These are phyloP conservation scores for Candida ipomoeae DNA, from an alignment of 805 yeast species.

Conservation along the genomic window DNA sequence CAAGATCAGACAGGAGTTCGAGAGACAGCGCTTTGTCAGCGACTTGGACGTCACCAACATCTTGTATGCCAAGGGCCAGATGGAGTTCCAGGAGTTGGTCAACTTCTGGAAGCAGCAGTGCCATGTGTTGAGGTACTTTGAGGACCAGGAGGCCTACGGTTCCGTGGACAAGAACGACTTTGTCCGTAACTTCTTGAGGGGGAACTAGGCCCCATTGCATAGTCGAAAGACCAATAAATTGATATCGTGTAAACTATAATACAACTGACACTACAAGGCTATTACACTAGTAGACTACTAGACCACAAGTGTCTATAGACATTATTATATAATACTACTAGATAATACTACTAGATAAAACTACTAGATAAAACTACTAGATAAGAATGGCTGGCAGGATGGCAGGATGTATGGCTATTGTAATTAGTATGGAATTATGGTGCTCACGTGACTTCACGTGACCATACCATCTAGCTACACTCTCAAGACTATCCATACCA, in stretches of 20 bases:
- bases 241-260: neutral
- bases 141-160: constrained; percentile 55
- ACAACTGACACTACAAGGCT: no score
- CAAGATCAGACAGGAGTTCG: constrained; percentile 84
- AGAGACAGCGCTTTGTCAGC: constrained; percentile 71
- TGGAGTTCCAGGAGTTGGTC: constrained; percentile 84
- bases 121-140: constrained; percentile 79
- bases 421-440: no score
- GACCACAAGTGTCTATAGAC: no score
- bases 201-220: constrained; percentile 32
- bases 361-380: no score
- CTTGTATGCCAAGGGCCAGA: constrained; percentile 75
- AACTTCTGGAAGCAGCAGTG: constrained; percentile 90
- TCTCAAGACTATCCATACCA: no score
- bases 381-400: no score
- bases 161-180: constrained; percentile 57
- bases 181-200: constrained; percentile 70
- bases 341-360: no score
- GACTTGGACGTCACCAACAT: constrained; percentile 65
- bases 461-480: no score
- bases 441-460: no score
- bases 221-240: neutral
- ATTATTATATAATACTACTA: no score
- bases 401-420: no score
- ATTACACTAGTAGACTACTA: no score